Evolutionary conservation across 2,329 filamentous ascomycete species (phyloP).

Genomic region (Alternaria novae-zelandiae): DNA sequence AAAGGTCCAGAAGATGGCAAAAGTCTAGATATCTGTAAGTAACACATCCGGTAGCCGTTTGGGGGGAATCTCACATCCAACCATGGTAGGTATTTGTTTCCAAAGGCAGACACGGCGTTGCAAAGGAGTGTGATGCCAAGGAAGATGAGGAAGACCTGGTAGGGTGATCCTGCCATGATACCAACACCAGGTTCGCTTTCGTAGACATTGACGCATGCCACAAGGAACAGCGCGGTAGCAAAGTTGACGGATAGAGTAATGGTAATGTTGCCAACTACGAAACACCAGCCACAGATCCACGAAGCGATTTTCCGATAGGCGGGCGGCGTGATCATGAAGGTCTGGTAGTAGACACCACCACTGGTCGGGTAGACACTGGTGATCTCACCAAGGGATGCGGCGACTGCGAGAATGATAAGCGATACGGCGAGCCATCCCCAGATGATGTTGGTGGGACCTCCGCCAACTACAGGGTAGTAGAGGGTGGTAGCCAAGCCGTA

Average conservation of each 20-base stretch:
- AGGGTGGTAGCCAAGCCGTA: constrained; percentile 76
- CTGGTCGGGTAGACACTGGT: constrained; percentile 79
- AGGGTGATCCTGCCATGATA: constrained; percentile 53
- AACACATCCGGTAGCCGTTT: constrained; percentile 20
- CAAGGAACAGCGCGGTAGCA: constrained; percentile 64
- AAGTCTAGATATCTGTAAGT: constrained; percentile 59
- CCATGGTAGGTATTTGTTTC: constrained; percentile 61
- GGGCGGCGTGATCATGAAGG: constrained; percentile 72
- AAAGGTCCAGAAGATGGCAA: constrained; percentile 78
- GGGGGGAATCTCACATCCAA: constrained; percentile 67
- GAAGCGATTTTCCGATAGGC: constrained; percentile 68
- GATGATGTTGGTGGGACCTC: constrained; percentile 72
- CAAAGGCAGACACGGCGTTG: constrained; percentile 59
- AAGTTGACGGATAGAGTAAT: constrained; percentile 86
- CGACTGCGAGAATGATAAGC: constrained; percentile 72
- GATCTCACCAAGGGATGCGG: constrained; percentile 74
- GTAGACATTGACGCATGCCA: constrained; percentile 64
- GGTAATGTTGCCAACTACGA: constrained; percentile 79
- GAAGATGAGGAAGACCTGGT: constrained; percentile 58
- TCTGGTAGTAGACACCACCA: constrained; percentile 80
- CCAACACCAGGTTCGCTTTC: constrained; percentile 54
- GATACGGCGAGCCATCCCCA: constrained; percentile 76
- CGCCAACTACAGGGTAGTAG: constrained; percentile 69
- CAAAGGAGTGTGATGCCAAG: constrained; percentile 57
- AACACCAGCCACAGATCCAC: constrained; percentile 78